Base-by-base conservation (phyloP, 1,284 basidiomycete genomes). In the Pseudozyma pruni region DNA sequence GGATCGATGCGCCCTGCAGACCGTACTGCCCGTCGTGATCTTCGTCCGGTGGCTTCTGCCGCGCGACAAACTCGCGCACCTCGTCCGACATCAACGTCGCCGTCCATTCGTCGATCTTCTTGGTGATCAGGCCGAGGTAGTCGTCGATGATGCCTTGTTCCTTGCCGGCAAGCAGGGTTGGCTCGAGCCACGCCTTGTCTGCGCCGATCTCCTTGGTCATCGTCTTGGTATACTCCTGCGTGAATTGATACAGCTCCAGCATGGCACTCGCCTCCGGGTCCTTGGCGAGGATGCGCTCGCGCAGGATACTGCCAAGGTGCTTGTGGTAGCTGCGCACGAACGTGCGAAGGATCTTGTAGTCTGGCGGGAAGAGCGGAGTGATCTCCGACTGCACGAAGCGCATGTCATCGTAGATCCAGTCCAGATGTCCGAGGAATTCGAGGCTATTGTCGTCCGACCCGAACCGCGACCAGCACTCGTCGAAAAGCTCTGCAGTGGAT, bases 41-140 rank as follows among this genome's bases (percentile, higher is more conserved):
- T 45, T 91, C 85, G 80, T 98, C 94, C 1, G 94, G 96, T 22
- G 92, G 91, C 70, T 91, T 89, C 47, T 89, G 87, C 23, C 96
- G 88, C 48, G 88, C 87, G 9, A 88, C 88, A 84, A 98, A 98
- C 59, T 93, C 91, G 23, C 88, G 86, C 37, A 91, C 86, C 83
- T 98, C 96, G 29, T 92, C 91, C 80, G 89, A 90, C 90, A 97
- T 95, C 54, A 98, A 86, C 82, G 96, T 98, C 51, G 87, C 85
- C 1, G 92, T 91, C 96, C 96, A 98, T 83, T 98, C 94, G 84
- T 98, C 94, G 60, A 98, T 90, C 84, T 98, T 98, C 83, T 88
- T 89, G 81, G 95, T 89, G 83, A 98, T 95, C 67, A 98, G 87
- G 70, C 89, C 88, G 48, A 97, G 89, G 83, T 98, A 98, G 82